Percentiles rank a stretch among this genome's conserved stretches.
Conservation (phyloP, 2,329 filamentous ascomycete species). For the Talaromyces sp. region DNA sequence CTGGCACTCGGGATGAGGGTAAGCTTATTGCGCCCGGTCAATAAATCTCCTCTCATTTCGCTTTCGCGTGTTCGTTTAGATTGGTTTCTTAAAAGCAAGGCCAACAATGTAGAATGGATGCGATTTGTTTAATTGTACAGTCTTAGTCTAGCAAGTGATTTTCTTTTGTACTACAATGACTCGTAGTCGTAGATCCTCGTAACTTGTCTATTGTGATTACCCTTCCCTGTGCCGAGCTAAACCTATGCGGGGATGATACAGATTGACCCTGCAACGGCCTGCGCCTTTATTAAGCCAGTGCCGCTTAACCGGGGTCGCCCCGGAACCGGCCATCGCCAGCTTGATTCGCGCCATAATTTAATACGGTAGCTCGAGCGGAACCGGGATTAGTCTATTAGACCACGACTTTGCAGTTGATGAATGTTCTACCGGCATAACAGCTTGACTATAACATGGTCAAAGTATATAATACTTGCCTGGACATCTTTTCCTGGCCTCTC, state of each 20-base stretch:
- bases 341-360: no score
- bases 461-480: background rate
- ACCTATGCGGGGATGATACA: no score
- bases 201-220: background rate
- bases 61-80: background rate
- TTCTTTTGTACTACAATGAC: background rate
- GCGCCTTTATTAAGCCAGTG: background rate
- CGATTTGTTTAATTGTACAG: constrained; percentile 17
- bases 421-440: background rate
- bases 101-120: constrained; percentile 17
- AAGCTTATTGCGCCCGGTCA: constrained; percentile 85
- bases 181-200: no score
- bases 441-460: background rate
- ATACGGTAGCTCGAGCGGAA: background rate
- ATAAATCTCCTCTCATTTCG: constrained; percentile 49
- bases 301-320: background rate
- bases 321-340: background rate
- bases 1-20: constrained; percentile 70
- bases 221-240: background rate
- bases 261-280: background rate
- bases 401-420: background rate
- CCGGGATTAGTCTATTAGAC: background rate
- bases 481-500: background rate
- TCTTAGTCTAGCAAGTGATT: constrained; percentile 19
- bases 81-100: constrained; percentile 8